phyloP scores from a whole-genome alignment of 768 basidiomycete species.

The Tylopilus plumbeoviolaceoides region DNA sequence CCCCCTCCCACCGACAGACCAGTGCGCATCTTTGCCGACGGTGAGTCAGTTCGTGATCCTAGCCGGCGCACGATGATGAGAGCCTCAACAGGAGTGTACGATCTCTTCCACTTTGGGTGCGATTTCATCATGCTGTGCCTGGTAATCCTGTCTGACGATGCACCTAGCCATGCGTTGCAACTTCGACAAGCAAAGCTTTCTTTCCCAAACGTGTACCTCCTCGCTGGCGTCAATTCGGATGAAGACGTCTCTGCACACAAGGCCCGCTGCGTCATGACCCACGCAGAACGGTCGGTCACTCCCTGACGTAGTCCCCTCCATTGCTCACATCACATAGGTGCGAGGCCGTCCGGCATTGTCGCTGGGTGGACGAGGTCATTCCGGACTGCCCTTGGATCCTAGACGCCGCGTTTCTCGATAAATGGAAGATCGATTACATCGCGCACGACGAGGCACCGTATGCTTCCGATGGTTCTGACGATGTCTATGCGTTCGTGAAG shows the following conservation, averaged over 20 bases:
- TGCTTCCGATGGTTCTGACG: conserved; percentile 68
- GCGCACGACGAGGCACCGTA: conserved; percentile 96
- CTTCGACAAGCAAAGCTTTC: conserved; percentile 94
- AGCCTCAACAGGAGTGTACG: conserved; percentile 74
- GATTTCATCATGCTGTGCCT: conserved; percentile 19
- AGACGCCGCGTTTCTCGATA: conserved; percentile 74
- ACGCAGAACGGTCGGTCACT: conserved; percentile 66
- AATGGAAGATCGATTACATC: conserved; percentile 91
- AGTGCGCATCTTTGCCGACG: conserved; percentile 91
- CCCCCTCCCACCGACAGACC: conserved; percentile 77
- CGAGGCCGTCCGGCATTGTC: conserved; percentile 91
- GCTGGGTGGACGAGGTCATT: conserved; percentile 95
- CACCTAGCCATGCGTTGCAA: conserved; percentile 82
- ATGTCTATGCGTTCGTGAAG: conserved; percentile 84
- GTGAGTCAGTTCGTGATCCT: conserved; percentile 38
- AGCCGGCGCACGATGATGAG: background rate
- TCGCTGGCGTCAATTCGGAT: conserved; percentile 93
- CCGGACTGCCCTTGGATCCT: conserved; percentile 91
- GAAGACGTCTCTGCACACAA: conserved; percentile 78
- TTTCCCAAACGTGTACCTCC: conserved; percentile 84
- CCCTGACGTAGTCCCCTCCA: background rate
- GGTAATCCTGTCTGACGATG: conserved; percentile 3
- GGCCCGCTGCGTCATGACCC: conserved; percentile 80
- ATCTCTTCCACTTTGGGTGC: conserved; percentile 95
- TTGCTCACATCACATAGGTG: conserved; percentile 43